Conservation (phyloP, 2,329 filamentous ascomycete species). For the Dactylonectria macrodidyma region DNA sequence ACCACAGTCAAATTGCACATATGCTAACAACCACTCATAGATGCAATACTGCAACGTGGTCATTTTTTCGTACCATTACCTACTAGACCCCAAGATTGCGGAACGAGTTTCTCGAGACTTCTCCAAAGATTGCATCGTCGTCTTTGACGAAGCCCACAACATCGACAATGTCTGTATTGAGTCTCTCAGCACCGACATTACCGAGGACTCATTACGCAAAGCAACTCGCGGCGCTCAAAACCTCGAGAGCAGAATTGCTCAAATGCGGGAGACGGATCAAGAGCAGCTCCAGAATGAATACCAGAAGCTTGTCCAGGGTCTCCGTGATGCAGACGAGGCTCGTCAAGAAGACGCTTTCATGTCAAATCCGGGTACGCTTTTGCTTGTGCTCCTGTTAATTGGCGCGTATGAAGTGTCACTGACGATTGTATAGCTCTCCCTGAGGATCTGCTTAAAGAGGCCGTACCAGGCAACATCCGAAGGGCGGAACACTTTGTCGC, state of each 20-base stretch:
- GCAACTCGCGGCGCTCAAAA: conserved; percentile 93
- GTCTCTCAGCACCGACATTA: conserved; percentile 95
- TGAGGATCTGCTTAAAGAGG: conserved; percentile 94
- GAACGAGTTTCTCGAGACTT: conserved; percentile 95
- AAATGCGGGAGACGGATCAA: conserved; percentile 97
- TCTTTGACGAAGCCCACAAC: conserved; percentile 99
- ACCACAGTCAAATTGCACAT: too few species aligned
- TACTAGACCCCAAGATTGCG: conserved; percentile 97
- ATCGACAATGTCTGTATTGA: conserved; percentile 99
- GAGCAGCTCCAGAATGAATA: conserved; percentile 97
- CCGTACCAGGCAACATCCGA: conserved; percentile 95
- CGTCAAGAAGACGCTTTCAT: conserved; percentile 97
- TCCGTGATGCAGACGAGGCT: conserved; percentile 89
- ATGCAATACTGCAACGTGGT: conserved; percentile 99
- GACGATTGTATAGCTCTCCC: conserved; percentile 73
- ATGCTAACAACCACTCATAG: conserved; percentile 57
- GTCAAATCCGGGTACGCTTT: conserved; percentile 82
- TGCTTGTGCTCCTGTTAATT: neutral
- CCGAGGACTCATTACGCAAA: conserved; percentile 92
- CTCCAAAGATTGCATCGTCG: conserved; percentile 97
- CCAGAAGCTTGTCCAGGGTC: conserved; percentile 91
- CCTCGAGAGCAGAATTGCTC: conserved; percentile 88
- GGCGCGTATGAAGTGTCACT: conserved; percentile 11
- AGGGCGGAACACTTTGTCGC: conserved; percentile 96
- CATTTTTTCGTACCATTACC: conserved; percentile 99